These are phyloP conservation scores for Didymella segeticola DNA, from an alignment of 2,329 filamentous ascomycete genomes.

Conservation along the genomic window DNA sequence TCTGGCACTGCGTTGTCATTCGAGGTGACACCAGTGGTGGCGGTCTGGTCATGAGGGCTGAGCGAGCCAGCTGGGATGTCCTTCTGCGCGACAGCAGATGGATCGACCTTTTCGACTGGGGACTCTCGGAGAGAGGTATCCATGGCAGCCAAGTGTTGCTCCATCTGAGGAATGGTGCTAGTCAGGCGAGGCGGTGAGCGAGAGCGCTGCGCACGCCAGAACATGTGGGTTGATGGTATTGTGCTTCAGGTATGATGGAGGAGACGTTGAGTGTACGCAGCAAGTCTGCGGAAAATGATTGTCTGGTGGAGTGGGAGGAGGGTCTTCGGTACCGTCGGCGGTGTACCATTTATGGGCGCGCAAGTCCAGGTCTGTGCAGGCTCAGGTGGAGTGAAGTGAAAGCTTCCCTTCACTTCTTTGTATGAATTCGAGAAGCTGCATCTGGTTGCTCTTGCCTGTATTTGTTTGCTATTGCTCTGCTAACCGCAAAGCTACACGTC, in stretches of 20 bases:
- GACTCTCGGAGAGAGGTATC: neutral
- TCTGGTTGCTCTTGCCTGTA: neutral
- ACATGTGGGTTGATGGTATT: neutral
- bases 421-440: neutral
- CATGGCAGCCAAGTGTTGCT: neutral
- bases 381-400: conserved; percentile 7
- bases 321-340: conserved; percentile 5
- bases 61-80: neutral
- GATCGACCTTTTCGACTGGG: neutral
- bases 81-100: neutral
- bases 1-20: neutral
- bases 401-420: neutral
- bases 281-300: neutral
- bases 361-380: neutral
- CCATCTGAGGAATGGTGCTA: conserved; percentile 1
- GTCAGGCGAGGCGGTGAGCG: neutral
- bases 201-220: conserved; percentile 4
- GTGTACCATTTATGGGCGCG: neutral
- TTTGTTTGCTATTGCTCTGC: conserved; percentile 6
- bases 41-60: neutral
- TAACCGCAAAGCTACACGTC: neutral
- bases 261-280: neutral
- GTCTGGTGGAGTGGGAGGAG: neutral
- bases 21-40: neutral
- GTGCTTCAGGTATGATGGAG: neutral